Evolutionary conservation across 768 basidiomycete genomes (phyloP).

Genomic region (Psilocybe tampanensis): DNA sequence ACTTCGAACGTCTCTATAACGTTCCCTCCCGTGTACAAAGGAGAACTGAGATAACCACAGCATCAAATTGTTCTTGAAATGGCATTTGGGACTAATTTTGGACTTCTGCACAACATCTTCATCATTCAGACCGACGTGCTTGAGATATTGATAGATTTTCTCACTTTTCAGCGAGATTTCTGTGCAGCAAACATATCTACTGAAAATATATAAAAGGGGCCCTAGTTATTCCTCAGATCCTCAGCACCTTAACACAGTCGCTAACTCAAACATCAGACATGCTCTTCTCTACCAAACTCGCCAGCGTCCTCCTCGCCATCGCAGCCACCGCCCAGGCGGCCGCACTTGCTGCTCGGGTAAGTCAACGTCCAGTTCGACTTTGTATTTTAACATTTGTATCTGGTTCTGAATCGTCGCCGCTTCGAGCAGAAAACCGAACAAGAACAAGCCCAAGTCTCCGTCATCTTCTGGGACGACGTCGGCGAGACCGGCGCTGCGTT

Average conservation of each 20-base stretch:
- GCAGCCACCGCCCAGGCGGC: background rate
- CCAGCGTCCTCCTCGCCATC: background rate
- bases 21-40: no score
- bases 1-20: no score
- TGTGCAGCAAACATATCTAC: background rate
- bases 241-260: background rate
- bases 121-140: no score
- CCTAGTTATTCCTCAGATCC: background rate
- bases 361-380: background rate
- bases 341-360: background rate
- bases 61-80: no score
- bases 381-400: background rate
- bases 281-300: background rate
- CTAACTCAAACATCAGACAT: background rate
- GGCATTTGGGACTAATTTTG: no score
- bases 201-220: background rate
- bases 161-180: no score
- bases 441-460: background rate
- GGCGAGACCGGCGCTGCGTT: background rate
- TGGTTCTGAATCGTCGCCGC: no score
- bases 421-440: background rate
- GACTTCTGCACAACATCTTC: no score
- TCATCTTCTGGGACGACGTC: background rate
- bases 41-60: no score
- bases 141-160: no score